A percentile compares a stretch with the other conserved stretches of the same genome.
Evolutionary conservation across 2,329 filamentous ascomycete species (phyloP).

Genomic region (Lanzia echinophila): DNA sequence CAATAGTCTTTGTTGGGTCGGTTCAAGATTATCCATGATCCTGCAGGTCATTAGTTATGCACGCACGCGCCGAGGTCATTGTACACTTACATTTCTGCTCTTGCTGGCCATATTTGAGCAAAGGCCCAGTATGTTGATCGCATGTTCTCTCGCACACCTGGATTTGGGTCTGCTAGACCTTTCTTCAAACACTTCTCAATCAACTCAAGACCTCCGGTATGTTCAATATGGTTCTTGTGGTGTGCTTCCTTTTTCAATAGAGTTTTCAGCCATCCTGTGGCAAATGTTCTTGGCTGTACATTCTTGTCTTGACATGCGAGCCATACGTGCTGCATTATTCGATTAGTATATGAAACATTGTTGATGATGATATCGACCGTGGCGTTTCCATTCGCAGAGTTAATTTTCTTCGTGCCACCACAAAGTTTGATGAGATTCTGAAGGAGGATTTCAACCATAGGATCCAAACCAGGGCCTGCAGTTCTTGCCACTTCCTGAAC

Average conservation of each 20-base stretch:
- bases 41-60: constrained; percentile 36
- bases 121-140: constrained; percentile 84
- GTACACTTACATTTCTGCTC: constrained; percentile 60
- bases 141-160: constrained; percentile 80
- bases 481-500: constrained; percentile 77
- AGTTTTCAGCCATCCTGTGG: constrained; percentile 76
- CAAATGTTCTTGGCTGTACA: constrained; percentile 73
- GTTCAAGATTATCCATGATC: constrained; percentile 72
- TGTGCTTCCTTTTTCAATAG: constrained; percentile 68
- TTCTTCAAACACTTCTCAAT: constrained; percentile 87
- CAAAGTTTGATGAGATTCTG: constrained; percentile 86
- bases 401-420: constrained; percentile 87
- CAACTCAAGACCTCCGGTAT: constrained; percentile 72
- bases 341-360: constrained; percentile 69
- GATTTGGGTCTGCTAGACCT: constrained; percentile 82
- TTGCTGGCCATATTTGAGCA: constrained; percentile 67
- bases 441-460: constrained; percentile 83
- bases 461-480: constrained; percentile 72
- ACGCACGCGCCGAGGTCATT: neutral
- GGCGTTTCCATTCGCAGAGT: constrained; percentile 71
- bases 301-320: constrained; percentile 88
- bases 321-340: constrained; percentile 81
- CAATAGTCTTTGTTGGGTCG: constrained; percentile 70
- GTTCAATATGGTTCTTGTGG: constrained; percentile 79
- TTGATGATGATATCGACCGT: constrained; percentile 77